Conservation (phyloP, 108 stramenopile species). For the Hondaea fermentalgiana region DNA sequence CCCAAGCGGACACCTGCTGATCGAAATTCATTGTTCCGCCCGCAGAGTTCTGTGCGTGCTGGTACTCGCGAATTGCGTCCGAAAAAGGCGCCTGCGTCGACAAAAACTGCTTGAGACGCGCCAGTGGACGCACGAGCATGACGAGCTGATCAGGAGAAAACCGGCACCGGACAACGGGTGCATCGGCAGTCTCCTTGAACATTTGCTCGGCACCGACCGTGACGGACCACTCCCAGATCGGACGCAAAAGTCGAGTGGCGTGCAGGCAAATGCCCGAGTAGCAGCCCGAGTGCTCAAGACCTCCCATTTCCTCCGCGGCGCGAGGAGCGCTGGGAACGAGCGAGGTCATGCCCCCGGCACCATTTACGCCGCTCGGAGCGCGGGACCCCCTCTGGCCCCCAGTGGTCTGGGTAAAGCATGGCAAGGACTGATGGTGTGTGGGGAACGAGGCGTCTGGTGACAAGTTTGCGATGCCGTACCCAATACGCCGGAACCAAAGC, state of each 20-base stretch:
- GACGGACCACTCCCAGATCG: slow-evolving; percentile 2
- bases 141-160: neutral
- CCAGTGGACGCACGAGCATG: neutral
- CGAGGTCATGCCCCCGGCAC: neutral
- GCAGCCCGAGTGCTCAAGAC: neutral
- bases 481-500: slow-evolving; percentile 5
- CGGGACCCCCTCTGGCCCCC: neutral
- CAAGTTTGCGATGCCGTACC: neutral
- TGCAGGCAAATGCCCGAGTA: neutral
- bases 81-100: neutral
- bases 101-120: neutral
- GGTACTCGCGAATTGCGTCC: neutral
- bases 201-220: neutral
- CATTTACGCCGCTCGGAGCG: neutral
- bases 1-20: neutral
- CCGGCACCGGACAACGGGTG: neutral
- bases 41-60: neutral
- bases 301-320: neutral
- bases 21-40: neutral
- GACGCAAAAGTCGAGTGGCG: neutral
- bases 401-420: neutral
- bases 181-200: neutral
- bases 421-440: neutral
- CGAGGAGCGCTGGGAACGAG: neutral
- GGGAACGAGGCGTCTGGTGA: neutral